Base-by-base conservation (phyloP, 176 grass and related monocot species). In the Microstegium vimineum region DNA sequence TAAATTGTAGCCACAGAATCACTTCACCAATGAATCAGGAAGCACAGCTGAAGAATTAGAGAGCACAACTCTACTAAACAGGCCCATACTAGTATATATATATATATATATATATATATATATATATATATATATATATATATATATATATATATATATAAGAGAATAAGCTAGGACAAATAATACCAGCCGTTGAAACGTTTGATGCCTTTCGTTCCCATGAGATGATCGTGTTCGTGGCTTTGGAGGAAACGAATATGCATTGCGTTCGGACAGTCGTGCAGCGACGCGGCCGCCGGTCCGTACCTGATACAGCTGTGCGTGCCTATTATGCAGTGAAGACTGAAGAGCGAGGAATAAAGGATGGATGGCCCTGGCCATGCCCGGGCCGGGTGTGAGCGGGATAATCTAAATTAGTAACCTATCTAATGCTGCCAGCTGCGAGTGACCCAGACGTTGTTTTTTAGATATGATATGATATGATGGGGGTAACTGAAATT, bases 301-400 rank as follows among this genome's bases (percentile, higher is more conserved):
- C 42, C 77, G 42, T 80, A 80, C 77, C 77, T 25, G 0, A 4
- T 49, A 80, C 56, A 62, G 77, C 42, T 67, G 62, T 34, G 16
- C 16, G 62, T 34, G 16, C 16, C 41, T 23, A 34, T 18, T 15
- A 22, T 45, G 61, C 62, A 35, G 41, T 1, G 3, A 14, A 43
- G 12, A 46, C 43, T 46, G 49, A 25, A 54, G 60, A 13, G n/a
- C n/a, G n/a, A n/a, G 22, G 30, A 68, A 80, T 79, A 65, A 65
- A 66, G 10, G 25, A 31, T 10, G 18, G 35, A 12, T 1, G n/a
- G 35, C 23, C 6, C 11, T 64, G 60, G 35, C 23, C 6, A 22
- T 64, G 60, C 16, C 10, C 5, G 17, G 9, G 40, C 10, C 5
- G 17, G 9, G 40, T 0, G 59, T 10, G 28, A 17, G 62, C 16